Evolutionary conservation across 2,329 filamentous ascomycete genomes (phyloP), one percentile per base, ranked within the genome.

Genomic region (Fusarium keratoplasticum): DNA sequence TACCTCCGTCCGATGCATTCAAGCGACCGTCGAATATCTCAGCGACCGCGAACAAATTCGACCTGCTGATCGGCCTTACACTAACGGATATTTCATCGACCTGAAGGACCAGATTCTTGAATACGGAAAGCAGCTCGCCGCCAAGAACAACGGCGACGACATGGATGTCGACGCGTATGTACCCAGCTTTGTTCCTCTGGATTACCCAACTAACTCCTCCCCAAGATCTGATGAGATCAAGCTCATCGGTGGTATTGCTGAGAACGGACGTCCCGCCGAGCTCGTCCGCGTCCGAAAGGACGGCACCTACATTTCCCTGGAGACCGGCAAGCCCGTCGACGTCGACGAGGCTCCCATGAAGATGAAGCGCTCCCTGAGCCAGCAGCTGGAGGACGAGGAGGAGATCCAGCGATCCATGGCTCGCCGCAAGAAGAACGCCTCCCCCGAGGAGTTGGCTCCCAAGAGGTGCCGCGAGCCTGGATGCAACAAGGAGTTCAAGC

Each of bases 81-180:
- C 93, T 88, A 95, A 94, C 89, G 94, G 94, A 81, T 98, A 98
- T 85, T 98, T 98, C 82, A 93, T 98, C 85, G 96, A 98, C 86
- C 91, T 98, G 71, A 92, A 97, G 82, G 94, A 97, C 82, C 95
- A 98, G 89, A 95, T 98, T 78, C 91, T 92, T 82, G 90, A 94
- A 82, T 97, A 98, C 90, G 95, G 95, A 70, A 90, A 92, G 79
- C 94, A 96, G 82, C 91, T 98, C 79, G 92, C 92, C 76, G 90
- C 92, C 75, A 92, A 94, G 80, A 89, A 93, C 80, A 87, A 87
- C 71, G 87, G 88, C 38, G 86, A 87, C 72, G 86, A 87, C 66
- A 88, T 90, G 87, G 88, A 90, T 80, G 82, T 90, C 72, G 87
- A 90, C 79, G 84, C 86, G 88, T 90, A 89, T 81, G 87, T 83